Base-by-base conservation (phyloP, 1,284 basidiomycete species). In the Naganishia liquefaciens region DNA sequence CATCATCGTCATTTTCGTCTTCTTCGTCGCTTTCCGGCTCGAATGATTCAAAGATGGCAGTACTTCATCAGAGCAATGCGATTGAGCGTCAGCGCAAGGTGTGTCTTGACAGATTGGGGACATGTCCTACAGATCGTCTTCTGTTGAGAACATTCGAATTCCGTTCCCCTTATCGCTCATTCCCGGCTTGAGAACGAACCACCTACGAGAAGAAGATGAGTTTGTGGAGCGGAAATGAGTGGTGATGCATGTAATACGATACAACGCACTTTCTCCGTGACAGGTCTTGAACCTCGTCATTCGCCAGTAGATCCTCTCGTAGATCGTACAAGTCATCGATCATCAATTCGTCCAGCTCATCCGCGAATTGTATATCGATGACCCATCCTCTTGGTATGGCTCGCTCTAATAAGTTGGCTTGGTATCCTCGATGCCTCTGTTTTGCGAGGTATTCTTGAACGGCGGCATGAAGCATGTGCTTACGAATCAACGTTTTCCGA, bases 161-260 rank as follows among this genome's bases (percentile, higher is more conserved):
- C 95, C 96, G 82, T 93, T 91, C 4, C 93, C 96, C 62, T 93
- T 85, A 81, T 99, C 95, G 1, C 94, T 89, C 89, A 99, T 96
- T 13, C 93, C 93, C 43, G 96, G 94, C 79, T 99, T 99, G 61
- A 99, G 79, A 64, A 97, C 94, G 83, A 87, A 97, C 93, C 93
- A 81, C 54, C 74, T 76, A 23, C 19, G 19, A 23, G 17, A 10
- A 3, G 13, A 49, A 39, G 23, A 33, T 53, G 27, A 6, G 23
- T 46, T 19, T 19, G 15, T 11, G 43, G 23, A 19, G 19, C 43
- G n/a, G 23, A 30, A 3, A 30, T 10, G 21, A 17, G 13, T 51
- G 11, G 33, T n/a, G 39, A n/a, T n/a, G n/a, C 21, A 39, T 21
- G n/a, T 4, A 17, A 53, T 39, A 21, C 11, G 33, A 43, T 60